Conservation (phyloP, 352 stramenopile species). For the Phytophthora fragariae region DNA sequence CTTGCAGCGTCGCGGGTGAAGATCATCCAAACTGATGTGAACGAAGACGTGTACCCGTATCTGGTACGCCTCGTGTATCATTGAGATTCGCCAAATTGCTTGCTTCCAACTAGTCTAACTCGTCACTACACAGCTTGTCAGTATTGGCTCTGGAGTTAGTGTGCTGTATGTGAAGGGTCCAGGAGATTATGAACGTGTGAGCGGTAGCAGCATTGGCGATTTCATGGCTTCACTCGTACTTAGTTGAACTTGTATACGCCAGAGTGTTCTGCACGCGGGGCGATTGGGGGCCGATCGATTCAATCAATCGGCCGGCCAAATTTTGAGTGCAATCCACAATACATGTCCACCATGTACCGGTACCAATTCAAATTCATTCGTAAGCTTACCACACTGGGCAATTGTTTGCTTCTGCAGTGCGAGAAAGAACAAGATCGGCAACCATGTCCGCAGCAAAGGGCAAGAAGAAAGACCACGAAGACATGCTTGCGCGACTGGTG, state of each 20-base stretch:
- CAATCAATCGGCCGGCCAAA: too few species aligned
- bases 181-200: conserved; percentile 96
- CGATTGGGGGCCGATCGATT: too few species aligned
- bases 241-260: too few species aligned
- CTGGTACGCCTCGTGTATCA: conserved; percentile 49
- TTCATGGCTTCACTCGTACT: too few species aligned
- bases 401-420: conserved; percentile 14
- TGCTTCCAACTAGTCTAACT: conserved; percentile 1
- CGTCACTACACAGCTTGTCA: conserved; percentile 86
- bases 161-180: conserved; percentile 95
- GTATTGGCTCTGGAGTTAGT: conserved; percentile 98
- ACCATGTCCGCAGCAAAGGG: conserved; percentile 7
- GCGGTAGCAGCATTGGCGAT: conserved; percentile 97
- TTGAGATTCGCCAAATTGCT: neutral
- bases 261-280: too few species aligned
- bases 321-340: too few species aligned
- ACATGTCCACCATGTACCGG: neutral
- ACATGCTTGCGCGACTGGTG: conserved; percentile 34
- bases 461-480: conserved; percentile 32
- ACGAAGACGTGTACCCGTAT: conserved; percentile 88
- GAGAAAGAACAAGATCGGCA: conserved; percentile 16
- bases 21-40: conserved; percentile 76
- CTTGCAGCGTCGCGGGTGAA: conserved; percentile 80
- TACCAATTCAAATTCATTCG: conserved; percentile 12
- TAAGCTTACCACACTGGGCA: conserved; percentile 14